Evolutionary conservation across 805 yeast genomes (phyloP), one percentile per base, ranked within the genome.

Genomic region (Ogataea minuta): DNA sequence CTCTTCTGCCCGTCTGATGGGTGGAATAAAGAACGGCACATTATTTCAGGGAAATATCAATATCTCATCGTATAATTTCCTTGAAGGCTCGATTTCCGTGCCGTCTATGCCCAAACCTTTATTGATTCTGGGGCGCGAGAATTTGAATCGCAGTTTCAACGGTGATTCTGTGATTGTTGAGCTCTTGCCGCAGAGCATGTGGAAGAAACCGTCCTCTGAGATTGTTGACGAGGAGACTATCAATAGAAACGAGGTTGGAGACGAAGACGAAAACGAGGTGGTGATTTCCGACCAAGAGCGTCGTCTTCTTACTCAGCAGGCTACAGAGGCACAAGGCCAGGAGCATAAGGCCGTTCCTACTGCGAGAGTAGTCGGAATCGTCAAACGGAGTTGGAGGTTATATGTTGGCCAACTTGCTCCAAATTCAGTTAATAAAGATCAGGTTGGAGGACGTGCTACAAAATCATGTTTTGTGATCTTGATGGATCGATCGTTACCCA

Each of bases 351-450:
- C 82, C 15, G 89, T 84, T 56, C 99, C 98, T n/a, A 91, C 99
- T 0, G 98, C 95, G 2, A 77, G 79, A 50, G 84, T 93, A 24
- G 97, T 93, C 9, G 95, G 95, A 20, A 75, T 93, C 17, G 68
- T 81, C 28, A 83, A 87, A 64, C 76, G 99, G 63, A 86, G 91
- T 45, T 93, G 99, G 99, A 77, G 99, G 60, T 80, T 81, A 49
- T 93, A 90, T 57, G 99, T 93, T 26, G 99, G 99, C 10, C 96
- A 90, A 61, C 72, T 93, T 46, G 82, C 91, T 2, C 83, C 88
- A 29, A 73, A 80, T 25, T 81, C 95, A 2, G 83, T 84, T 1
- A 62, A 70, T 14, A 61, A 59, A 4, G 78, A 76, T 36, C 73
- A 71, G 33, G 68, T 70, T 35, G 58, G 63, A 12, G 76, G 85